Evolutionary conservation across 192 early-diverging fungal species (phyloP), one percentile per base, ranked within the genome.

Genomic region (Umbelopsis sp.): DNA sequence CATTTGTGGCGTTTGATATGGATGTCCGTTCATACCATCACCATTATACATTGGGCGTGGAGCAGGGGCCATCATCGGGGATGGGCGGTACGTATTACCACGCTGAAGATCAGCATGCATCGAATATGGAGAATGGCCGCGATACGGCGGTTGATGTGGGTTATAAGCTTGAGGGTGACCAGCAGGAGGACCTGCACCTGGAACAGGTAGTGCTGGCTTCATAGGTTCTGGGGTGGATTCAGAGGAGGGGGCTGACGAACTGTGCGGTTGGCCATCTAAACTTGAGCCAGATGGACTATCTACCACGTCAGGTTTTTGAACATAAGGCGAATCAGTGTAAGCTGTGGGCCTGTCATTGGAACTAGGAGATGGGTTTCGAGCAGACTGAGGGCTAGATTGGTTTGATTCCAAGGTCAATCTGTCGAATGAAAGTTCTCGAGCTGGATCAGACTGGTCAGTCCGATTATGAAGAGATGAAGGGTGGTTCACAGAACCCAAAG

Each of bases 291-390:
- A 35, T 12, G 23, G 13, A 35, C 33, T 61, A 6, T 61, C 55
- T 16, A 61, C 55, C 5, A 61, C 55, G 33, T 61, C 55, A 15
- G 55, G 55, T 6, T 61, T 61, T 61, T 61, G 55, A 35, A 61
- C 5, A 33, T 61, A 61, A 5, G 55, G 55, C 11, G 55, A 61
- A 61, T 61, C 55, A 1, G 55, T 61, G 25, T 61, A 61, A 4
- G 27, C 16, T 35, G 55, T 25, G 1, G 13, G 55, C 25, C 35
- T 18, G 18, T 61, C 30, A 33, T 30, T 18, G 16, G 30, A 8
- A 25, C 18, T 12, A 18, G 25, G 12, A 35, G 12, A 33, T 27
- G 55, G 23, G 12, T 61, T 30, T 61, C 55, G 55, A 61, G 55
- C 27, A 15, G 20, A 52, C 25, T 25, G 55, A 2, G 15, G 27